These are phyloP conservation scores for Zoysia pacifica DNA, from an alignment of 176 grass and related monocot species.

Conservation along the genomic window DNA sequence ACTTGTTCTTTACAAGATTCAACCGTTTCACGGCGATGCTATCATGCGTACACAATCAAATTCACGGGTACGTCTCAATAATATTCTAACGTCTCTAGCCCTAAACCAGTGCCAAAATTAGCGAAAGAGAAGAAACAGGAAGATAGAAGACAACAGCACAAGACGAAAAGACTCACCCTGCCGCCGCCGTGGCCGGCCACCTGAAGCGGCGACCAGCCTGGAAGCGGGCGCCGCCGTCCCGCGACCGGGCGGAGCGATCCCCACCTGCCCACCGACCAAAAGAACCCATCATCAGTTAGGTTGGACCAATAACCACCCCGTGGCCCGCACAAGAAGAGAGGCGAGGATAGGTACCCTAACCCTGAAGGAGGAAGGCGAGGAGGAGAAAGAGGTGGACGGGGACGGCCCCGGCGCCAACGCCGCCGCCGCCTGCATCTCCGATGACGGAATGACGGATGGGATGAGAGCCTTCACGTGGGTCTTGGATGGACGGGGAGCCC, in stretches of 20 bases:
- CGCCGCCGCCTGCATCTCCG: slow-evolving; percentile 8
- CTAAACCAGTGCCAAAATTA: no score
- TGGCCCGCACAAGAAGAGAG: background rate
- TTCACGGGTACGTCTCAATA: background rate
- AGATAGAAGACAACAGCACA: background rate
- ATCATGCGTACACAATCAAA: slow-evolving; percentile 13
- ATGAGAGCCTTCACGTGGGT: slow-evolving; percentile 17
- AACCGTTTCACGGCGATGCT: no score
- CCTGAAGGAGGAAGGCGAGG: no score
- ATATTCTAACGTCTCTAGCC: background rate
- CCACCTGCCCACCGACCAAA: slow-evolving; percentile 30
- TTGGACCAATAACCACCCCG: background rate
- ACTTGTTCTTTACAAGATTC: no score
- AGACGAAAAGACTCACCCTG: slow-evolving; percentile 41
- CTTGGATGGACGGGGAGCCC: slow-evolving; percentile 15
- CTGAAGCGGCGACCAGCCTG: slow-evolving; percentile 32
- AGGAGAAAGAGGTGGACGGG: no score
- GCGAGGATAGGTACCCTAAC: slow-evolving; percentile 3
- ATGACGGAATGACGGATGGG: no score
- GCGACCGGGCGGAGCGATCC: slow-evolving; percentile 17
- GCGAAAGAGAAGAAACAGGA: no score
- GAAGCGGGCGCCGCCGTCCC: slow-evolving; percentile 24
- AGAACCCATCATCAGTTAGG: slow-evolving; percentile 29
- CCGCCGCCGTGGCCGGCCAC: slow-evolving; percentile 3
- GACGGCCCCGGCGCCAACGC: no score